Base-by-base conservation (phyloP, 164 flowering plant species). In the Tetracentron sinense region DNA sequence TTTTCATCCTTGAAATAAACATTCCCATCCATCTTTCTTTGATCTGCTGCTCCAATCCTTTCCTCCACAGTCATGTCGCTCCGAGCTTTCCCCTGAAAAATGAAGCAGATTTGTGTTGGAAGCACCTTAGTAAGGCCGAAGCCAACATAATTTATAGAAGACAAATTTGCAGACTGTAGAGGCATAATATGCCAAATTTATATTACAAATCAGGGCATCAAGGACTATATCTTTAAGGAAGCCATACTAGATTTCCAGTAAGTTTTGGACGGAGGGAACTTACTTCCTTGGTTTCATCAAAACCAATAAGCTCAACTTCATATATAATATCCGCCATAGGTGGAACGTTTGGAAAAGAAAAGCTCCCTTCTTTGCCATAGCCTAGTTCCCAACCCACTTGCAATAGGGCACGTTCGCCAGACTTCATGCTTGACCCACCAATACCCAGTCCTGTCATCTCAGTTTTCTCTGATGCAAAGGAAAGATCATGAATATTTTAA, bases 311-410 rank as follows among this genome's bases (percentile, higher is more conserved):
- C 82, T 91, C 97, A 74, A 89, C 96, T 80, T 94, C 99, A 74
- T 89, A 94, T 33, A 85, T 20, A 29, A 94, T 70, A 71, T 94
- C 96, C 56, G 96, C 92, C 92, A 75, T 85, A 31, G 97, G 96
- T 25, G 99, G 96, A 74, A 94, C 99, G 76, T 94, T 94, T 58
- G 99, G 99, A 62, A 94, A 94, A 60, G 99, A 91, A 76, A 94
- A 94, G 79, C 64, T 89, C 69, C 99, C 99, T 62, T 94, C 97
- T 79, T 89, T 77, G 52, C 99, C 99, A 74, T 94, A 94, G 4
- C 87, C 97, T 42, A 94, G 65, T 76, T 91, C 96, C 96, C 97
- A 94, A 51, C 92, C 90, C 50, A 94, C 96, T 65, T 79, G 92
- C 65, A 94, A 62, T 53, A 91, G 69, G 14, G 96, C 90, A 60